phyloP scores from a whole-genome alignment of 352 stramenopile genomes.

The Phytopythium aichiense region DNA sequence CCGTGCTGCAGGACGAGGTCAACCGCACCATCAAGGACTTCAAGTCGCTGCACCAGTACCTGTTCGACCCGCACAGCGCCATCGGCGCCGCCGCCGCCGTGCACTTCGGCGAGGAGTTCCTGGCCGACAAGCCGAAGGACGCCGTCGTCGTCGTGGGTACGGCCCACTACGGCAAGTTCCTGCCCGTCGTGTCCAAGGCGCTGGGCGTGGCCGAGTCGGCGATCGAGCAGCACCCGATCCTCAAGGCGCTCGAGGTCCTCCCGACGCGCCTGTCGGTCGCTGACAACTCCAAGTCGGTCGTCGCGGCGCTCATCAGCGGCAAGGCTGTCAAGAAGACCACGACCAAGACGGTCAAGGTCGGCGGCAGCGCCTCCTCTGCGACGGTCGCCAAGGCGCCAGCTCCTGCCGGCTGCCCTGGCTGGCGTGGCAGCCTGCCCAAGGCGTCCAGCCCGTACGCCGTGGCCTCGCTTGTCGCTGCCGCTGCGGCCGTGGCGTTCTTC shows the following conservation, averaged over 20 bases:
- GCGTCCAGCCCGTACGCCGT: conserved; percentile 25
- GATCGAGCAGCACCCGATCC: conserved; percentile 69
- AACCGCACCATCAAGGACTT: conserved; percentile 91
- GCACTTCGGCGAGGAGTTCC: conserved; percentile 52
- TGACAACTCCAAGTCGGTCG: conserved; percentile 56
- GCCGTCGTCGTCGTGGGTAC: conserved; percentile 94
- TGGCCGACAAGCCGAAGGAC: conserved; percentile 52
- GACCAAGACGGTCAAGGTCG: conserved; percentile 6
- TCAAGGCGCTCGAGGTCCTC: conserved; percentile 70
- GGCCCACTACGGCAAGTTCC: conserved; percentile 98
- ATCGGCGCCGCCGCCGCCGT: conserved; percentile 93
- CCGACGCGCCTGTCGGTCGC: conserved; percentile 57
- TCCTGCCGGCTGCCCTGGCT: conserved; percentile 8
- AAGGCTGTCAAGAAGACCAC: conserved; percentile 12
- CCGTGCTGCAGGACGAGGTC: conserved; percentile 85
- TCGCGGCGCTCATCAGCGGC: conserved; percentile 59
- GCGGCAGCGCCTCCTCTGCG: background rate
- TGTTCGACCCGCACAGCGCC: conserved; percentile 97
- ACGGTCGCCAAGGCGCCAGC: conserved; percentile 7
- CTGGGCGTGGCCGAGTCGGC: conserved; percentile 68
- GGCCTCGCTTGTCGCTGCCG: conserved; percentile 31
- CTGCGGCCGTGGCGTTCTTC: conserved; percentile 29
- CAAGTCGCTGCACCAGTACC: conserved; percentile 90
- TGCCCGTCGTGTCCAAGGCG: conserved; percentile 89
- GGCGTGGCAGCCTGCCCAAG: conserved; percentile 14